phyloP scores from a whole-genome alignment of 2,329 filamentous ascomycete genomes.

The Drechslerella dactyloides region DNA sequence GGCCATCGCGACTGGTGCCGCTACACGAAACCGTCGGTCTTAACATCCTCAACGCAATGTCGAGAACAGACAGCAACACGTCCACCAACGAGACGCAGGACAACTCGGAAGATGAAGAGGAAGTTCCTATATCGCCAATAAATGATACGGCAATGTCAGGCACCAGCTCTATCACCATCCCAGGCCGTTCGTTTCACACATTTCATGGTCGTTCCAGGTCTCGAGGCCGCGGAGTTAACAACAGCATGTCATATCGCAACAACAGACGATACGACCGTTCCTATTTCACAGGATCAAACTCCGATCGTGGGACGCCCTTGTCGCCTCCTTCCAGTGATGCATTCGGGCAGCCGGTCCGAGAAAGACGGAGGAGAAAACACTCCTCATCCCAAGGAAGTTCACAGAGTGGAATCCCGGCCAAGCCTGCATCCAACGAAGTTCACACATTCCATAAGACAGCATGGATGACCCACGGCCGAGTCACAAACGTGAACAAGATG shows the following conservation, averaged over 20 bases:
- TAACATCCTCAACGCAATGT: slow-evolving; percentile 27
- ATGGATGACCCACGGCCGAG: slow-evolving; percentile 52
- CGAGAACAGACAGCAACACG: slow-evolving; percentile 41
- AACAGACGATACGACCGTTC: slow-evolving; percentile 41
- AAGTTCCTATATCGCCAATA: slow-evolving; percentile 44
- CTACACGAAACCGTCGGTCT: slow-evolving; percentile 53
- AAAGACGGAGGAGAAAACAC: slow-evolving; percentile 40
- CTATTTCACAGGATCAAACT: slow-evolving; percentile 36
- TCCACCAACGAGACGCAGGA: slow-evolving; percentile 31
- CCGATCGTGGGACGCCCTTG: slow-evolving; percentile 42
- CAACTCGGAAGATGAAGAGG: slow-evolving; percentile 47
- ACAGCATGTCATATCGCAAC: slow-evolving; percentile 43
- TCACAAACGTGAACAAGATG: slow-evolving; percentile 53
- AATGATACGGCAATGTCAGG: slow-evolving; percentile 34
- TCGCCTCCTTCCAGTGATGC: slow-evolving; percentile 42
- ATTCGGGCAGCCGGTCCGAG: slow-evolving; percentile 39
- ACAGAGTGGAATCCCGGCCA: slow-evolving; percentile 20
- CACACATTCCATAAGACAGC: slow-evolving; percentile 41
- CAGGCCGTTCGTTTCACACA: slow-evolving; percentile 41
- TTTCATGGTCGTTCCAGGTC: slow-evolving; percentile 46
- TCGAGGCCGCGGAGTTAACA: slow-evolving; percentile 34
- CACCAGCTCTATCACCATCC: slow-evolving; percentile 37
- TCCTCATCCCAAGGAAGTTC: slow-evolving; percentile 44
- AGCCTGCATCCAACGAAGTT: slow-evolving; percentile 40
- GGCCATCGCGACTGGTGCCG: slow-evolving; percentile 52